Conservation (phyloP, 495 filamentous ascomycete species). For the Penicillium simplicissimum region DNA sequence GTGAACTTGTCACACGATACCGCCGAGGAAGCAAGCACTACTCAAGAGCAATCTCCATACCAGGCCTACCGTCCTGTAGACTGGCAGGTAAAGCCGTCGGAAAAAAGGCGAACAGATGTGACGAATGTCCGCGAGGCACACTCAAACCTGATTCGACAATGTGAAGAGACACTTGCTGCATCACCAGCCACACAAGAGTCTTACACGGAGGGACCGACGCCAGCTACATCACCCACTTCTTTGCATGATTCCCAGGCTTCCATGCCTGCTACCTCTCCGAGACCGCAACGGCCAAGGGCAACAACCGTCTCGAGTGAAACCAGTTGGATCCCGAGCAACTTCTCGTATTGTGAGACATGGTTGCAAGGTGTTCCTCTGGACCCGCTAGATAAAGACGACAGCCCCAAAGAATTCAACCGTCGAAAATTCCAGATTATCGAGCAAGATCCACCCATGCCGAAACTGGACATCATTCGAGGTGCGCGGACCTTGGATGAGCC, state of each 20-base stretch:
- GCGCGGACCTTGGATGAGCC: conserved; percentile 34
- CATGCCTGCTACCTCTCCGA: conserved; percentile 23
- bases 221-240: conserved; percentile 15
- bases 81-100: conserved; percentile 10
- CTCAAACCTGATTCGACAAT: conserved; percentile 38
- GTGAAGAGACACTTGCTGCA: conserved; percentile 23
- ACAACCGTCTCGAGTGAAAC: conserved; percentile 45
- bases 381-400: conserved; percentile 25
- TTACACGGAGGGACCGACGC: background rate
- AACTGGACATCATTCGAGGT: conserved; percentile 28
- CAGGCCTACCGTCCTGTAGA: conserved; percentile 18
- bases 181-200: conserved; percentile 7
- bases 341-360: conserved; percentile 48
- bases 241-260: background rate
- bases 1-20: background rate
- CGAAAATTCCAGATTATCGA: conserved; percentile 47
- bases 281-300: conserved; percentile 37
- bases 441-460: conserved; percentile 38
- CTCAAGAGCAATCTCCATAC: conserved; percentile 13
- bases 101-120: conserved; percentile 16
- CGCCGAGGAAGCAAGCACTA: background rate
- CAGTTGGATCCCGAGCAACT: conserved; percentile 45
- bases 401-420: conserved; percentile 35
- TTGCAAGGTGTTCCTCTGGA: conserved; percentile 44
- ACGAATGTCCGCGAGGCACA: conserved; percentile 45